phyloP scores from a whole-genome alignment of 2,329 filamentous ascomycete species.

The Ceratocystis papillata region DNA sequence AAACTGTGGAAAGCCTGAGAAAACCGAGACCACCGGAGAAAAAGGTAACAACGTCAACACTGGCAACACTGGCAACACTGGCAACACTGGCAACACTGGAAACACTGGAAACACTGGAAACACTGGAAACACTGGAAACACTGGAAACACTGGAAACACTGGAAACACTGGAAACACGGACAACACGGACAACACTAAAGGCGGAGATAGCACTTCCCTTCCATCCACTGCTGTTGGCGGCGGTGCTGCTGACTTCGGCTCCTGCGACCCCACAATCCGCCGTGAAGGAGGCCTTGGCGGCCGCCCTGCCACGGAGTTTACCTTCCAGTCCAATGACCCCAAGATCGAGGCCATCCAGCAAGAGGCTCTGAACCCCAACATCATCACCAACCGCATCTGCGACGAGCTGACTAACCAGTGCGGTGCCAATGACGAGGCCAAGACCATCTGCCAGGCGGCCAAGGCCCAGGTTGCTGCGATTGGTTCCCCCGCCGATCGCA shows the following conservation, averaged over 20 bases:
- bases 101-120: conserved; percentile 28
- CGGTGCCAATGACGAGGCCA: conserved; percentile 49
- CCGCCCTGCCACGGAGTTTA: conserved; percentile 48
- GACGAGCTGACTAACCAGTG: conserved; percentile 60
- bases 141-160: conserved; percentile 14
- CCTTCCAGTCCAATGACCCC: conserved; percentile 56
- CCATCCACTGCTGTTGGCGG: background rate
- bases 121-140: conserved; percentile 27
- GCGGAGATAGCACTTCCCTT: no score
- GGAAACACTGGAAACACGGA: conserved; percentile 27
- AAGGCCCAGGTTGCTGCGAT: conserved; percentile 33
- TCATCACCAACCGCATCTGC: conserved; percentile 62
- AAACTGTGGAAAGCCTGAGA: no score
- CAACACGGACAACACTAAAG: background rate
- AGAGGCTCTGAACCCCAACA: conserved; percentile 60
- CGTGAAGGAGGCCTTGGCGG: conserved; percentile 48
- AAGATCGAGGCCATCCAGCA: conserved; percentile 49
- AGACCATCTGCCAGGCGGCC: conserved; percentile 42
- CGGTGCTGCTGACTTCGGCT: conserved; percentile 41
- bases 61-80: conserved; percentile 3
- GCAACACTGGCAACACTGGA: conserved; percentile 5
- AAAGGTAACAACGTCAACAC: no score
- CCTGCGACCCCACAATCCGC: conserved; percentile 47
- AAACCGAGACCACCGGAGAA: no score
- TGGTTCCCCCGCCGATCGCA: conserved; percentile 23